These are phyloP conservation scores for Trichosporon sp. DNA, from an alignment of 1,284 basidiomycete species.

Conservation along the genomic window DNA sequence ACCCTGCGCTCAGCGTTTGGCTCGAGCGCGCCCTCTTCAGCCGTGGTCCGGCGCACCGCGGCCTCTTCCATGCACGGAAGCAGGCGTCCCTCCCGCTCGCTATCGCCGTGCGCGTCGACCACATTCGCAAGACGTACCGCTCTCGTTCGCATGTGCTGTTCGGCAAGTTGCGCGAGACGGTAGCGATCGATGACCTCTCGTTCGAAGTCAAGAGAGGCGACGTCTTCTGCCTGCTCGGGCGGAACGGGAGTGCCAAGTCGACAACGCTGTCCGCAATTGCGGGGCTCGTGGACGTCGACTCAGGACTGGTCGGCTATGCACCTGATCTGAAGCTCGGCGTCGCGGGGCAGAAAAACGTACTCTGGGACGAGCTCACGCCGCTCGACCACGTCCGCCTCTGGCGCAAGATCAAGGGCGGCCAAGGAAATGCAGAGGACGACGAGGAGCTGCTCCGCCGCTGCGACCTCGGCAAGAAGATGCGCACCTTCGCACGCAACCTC, in stretches of 20 bases:
- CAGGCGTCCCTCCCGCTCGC: conserved; percentile 6
- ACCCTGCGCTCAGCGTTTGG: conserved; percentile 59
- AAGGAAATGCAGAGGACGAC: conserved; percentile 51
- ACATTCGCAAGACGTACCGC: conserved; percentile 27
- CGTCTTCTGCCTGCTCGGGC: conserved; percentile 66
- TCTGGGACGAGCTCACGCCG: conserved; percentile 70
- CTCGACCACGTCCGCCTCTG: conserved; percentile 67
- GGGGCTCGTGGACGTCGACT: conserved; percentile 57
- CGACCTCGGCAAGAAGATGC: conserved; percentile 62
- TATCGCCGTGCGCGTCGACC: conserved; percentile 22
- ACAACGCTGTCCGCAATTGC: conserved; percentile 64
- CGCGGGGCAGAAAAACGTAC: conserved; percentile 74
- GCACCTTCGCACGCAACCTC: conserved; percentile 60
- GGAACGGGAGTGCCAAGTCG: conserved; percentile 67
- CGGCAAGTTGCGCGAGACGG: conserved; percentile 49
- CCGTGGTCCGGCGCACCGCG: conserved; percentile 27
- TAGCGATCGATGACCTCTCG: conserved; percentile 60
- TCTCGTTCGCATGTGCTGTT: conserved; percentile 23
- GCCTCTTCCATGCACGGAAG: not conserved
- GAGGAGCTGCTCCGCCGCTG: conserved; percentile 62
- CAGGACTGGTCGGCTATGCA: conserved; percentile 59
- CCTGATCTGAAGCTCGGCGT: conserved; percentile 55
- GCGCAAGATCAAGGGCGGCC: conserved; percentile 60
- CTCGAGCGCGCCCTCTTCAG: conserved; percentile 62
- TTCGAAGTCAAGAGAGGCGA: conserved; percentile 62